Conservation (phyloP, 1,284 basidiomycete species). For the Ganoderma boninense region DNA sequence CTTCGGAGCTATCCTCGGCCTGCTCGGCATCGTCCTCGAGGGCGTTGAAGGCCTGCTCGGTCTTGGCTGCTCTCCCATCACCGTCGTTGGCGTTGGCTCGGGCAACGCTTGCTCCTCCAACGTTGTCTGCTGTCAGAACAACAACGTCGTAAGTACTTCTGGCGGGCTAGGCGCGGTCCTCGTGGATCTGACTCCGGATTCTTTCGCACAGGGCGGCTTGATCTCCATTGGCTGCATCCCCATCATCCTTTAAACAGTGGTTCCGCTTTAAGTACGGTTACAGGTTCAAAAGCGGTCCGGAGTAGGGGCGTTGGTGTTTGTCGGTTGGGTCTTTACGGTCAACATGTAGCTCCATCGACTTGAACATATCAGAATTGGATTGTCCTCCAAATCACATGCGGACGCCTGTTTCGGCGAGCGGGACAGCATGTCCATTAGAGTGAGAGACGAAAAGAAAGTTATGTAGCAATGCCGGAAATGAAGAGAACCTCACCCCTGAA, state of each 20-base stretch:
- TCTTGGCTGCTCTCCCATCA: conserved; percentile 34
- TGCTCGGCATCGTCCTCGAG: conserved; percentile 33
- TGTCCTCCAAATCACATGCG: not conserved
- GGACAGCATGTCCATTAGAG: not conserved
- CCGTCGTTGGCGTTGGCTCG: conserved; percentile 29
- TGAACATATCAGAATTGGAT: not conserved
- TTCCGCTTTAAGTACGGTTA: not conserved
- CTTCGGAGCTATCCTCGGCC: conserved; percentile 23
- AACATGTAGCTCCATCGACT: not conserved
- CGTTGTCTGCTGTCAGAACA: conserved; percentile 37
- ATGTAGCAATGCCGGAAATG: not conserved
- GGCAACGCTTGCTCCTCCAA: conserved; percentile 27
- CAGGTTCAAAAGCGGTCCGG: not conserved
- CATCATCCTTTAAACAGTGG: conserved; percentile 22
- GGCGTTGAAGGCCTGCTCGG: conserved; percentile 32
- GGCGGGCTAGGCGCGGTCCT: not conserved
- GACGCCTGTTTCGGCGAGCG: not conserved
- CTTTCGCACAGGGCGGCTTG: conserved; percentile 25
- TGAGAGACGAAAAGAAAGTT: conserved; percentile 6
- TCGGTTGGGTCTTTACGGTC: not conserved
- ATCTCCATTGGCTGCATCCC: conserved; percentile 34
- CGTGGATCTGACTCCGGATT: not conserved
- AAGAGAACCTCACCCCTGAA: not conserved
- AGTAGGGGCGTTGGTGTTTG: not conserved
- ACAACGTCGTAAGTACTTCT: conserved; percentile 25